Evolutionary conservation across 805 yeast species (phyloP).

Genomic region (Wickerhamiella sergipiensis): DNA sequence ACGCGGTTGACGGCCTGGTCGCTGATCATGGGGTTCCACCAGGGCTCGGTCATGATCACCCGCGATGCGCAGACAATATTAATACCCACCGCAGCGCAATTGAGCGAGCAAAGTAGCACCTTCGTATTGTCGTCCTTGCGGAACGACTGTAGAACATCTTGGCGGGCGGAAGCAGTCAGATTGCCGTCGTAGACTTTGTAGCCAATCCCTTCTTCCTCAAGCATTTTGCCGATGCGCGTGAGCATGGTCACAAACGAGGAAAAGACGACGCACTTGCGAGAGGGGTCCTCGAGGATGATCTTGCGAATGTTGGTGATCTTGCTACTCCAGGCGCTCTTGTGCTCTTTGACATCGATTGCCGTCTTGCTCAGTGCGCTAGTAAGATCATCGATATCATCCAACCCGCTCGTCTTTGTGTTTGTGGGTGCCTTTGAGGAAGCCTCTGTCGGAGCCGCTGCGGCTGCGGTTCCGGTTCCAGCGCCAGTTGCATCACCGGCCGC

Average conservation of each 20-base stretch:
- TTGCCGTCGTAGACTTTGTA: constrained; percentile 28
- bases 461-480: no score
- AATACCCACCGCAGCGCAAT: constrained; percentile 34
- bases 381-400: constrained; percentile 19
- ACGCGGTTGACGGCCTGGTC: constrained; percentile 41
- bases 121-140: constrained; percentile 19
- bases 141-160: constrained; percentile 20
- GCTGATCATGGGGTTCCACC: constrained; percentile 40
- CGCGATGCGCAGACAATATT: constrained; percentile 31
- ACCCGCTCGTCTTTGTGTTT: not conserved
- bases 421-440: no score
- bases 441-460: no score
- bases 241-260: constrained; percentile 32
- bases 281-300: constrained; percentile 23
- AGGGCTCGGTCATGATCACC: constrained; percentile 32
- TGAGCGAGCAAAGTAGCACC: constrained; percentile 31
- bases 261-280: constrained; percentile 33
- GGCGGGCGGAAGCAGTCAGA: constrained; percentile 23
- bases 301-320: constrained; percentile 24
- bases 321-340: constrained; percentile 1
- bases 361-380: constrained; percentile 18
- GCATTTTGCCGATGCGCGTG: constrained; percentile 20
- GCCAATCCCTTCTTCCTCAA: constrained; percentile 23
- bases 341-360: constrained; percentile 10
- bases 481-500: no score